Evolutionary conservation across 331 rosid genomes (phyloP).

Genomic region (Cydonia oblonga): DNA sequence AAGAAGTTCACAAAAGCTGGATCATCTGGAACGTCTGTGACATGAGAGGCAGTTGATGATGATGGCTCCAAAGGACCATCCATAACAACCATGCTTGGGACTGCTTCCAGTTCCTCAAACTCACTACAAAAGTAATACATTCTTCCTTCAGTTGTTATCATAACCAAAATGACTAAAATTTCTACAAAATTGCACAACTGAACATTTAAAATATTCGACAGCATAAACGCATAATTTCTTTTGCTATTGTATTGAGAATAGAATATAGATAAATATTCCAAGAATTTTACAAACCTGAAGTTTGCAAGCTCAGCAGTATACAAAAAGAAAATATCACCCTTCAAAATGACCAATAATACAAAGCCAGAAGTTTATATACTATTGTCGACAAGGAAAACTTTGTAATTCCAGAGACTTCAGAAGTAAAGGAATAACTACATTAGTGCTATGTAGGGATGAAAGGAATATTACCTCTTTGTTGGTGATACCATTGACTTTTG

Average conservation of each 20-base stretch:
- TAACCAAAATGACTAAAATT: not conserved
- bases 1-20: constrained; percentile 39
- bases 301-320: not conserved
- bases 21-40: constrained; percentile 43
- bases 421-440: not conserved
- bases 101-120: constrained; percentile 65
- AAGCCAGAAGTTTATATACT: not conserved
- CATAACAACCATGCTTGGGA: constrained; percentile 31
- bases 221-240: not conserved
- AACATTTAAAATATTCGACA: too few species aligned
- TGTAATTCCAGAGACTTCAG: not conserved
- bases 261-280: not conserved
- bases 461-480: not conserved
- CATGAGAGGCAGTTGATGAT: constrained; percentile 40
- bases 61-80: constrained; percentile 57
- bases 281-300: not conserved
- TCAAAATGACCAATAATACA: not conserved
- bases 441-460: not conserved
- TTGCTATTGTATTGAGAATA: not conserved
- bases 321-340: not conserved
- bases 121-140: constrained; percentile 36
- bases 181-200: not conserved
- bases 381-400: not conserved
- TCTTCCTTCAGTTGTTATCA: not conserved
- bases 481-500: constrained; percentile 35